Conservation (phyloP, 1,139 yeast species). For the Scheffersomyces cryptocercus region DNA sequence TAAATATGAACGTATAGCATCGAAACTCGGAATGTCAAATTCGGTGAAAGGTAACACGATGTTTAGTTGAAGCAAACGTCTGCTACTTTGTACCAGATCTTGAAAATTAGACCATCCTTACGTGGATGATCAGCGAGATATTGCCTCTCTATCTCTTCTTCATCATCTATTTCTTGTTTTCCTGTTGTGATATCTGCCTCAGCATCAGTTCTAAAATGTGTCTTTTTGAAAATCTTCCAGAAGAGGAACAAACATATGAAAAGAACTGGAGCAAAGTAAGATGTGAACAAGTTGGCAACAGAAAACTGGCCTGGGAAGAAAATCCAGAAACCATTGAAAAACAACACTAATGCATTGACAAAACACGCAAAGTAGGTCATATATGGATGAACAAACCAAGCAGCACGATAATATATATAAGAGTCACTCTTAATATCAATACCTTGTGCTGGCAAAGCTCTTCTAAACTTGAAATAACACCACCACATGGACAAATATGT, state of each 20-base stretch:
- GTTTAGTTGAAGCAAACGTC: slow-evolving; percentile 18
- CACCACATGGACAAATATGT: slow-evolving; percentile 53
- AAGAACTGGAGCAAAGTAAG: slow-evolving; percentile 43
- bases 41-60: too few species aligned
- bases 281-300: slow-evolving; percentile 38
- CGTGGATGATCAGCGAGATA: slow-evolving; percentile 17
- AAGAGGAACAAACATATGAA: slow-evolving; percentile 24
- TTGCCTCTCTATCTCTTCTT: slow-evolving; percentile 28
- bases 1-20: too few species aligned
- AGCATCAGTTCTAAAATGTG: slow-evolving; percentile 28
- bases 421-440: slow-evolving; percentile 21
- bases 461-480: slow-evolving; percentile 42
- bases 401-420: slow-evolving; percentile 26
- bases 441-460: slow-evolving; percentile 36
- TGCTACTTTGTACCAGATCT: slow-evolving; percentile 15
- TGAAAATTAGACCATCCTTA: slow-evolving; percentile 21
- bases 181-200: slow-evolving; percentile 43
- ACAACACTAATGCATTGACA: slow-evolving; percentile 26
- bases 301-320: slow-evolving; percentile 41
- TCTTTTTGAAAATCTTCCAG: slow-evolving; percentile 39
- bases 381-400: slow-evolving; percentile 31
- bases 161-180: slow-evolving; percentile 34
- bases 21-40: too few species aligned
- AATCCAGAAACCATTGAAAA: slow-evolving; percentile 45
- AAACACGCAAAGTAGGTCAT: slow-evolving; percentile 34